These are phyloP conservation scores for Ophiocordyceps camponoti-floridani DNA, from an alignment of 2,329 filamentous ascomycete genomes.

Conservation along the genomic window DNA sequence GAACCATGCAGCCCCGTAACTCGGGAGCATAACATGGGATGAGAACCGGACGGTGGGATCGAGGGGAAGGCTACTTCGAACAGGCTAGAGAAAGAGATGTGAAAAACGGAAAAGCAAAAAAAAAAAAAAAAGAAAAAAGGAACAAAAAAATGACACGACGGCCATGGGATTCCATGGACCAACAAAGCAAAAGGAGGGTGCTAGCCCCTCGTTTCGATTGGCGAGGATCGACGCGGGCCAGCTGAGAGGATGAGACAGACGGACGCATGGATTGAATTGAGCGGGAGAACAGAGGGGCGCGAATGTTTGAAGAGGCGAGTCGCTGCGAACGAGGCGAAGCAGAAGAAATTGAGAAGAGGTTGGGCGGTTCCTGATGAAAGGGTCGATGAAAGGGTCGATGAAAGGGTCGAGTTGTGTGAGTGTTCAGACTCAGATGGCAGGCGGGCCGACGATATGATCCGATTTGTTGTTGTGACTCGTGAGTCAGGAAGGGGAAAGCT, in stretches of 20 bases:
- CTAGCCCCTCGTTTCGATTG: constrained; percentile 1
- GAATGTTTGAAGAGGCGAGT: not conserved
- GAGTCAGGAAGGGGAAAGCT: too few relatives aligned
- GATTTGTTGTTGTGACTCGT: not conserved
- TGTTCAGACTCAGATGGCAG: not conserved
- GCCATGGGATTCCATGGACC: not conserved
- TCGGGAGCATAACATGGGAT: too few relatives aligned
- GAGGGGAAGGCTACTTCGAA: not conserved
- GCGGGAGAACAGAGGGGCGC: not conserved
- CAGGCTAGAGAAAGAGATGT: too few relatives aligned
- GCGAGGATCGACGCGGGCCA: not conserved
- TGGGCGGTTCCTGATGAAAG: too few relatives aligned
- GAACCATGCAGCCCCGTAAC: too few relatives aligned
- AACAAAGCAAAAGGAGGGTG: not conserved
- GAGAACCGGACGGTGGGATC: not conserved
- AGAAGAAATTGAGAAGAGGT: not conserved
- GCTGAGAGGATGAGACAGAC: not conserved
- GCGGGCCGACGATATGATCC: constrained; percentile 2
- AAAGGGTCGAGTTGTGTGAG: not conserved
- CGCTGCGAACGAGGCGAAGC: not conserved
- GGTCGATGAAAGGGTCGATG: not conserved
- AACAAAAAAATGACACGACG: not conserved
- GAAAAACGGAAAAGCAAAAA: too few relatives aligned
- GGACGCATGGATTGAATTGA: not conserved
- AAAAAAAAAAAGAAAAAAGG: too few relatives aligned